Conservation (phyloP, 179 eudicot genomes). For the Spergularia azorica region DNA sequence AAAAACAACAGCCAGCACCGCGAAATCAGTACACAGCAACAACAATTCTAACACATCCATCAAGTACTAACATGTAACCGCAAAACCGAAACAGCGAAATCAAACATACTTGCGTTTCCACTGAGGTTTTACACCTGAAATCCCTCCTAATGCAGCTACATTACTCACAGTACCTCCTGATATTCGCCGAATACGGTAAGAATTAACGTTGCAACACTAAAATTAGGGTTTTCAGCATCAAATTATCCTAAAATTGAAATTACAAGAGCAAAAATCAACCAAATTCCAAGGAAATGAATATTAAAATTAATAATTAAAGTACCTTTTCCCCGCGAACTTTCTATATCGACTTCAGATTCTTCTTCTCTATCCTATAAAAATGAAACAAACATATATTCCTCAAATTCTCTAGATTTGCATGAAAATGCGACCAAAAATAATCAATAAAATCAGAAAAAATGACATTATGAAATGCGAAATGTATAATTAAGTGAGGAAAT, state of each 20-base stretch:
- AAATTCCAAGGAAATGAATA: background rate
- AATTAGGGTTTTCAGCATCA: background rate
- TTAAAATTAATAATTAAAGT: background rate
- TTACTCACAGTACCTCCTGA: conserved; percentile 34
- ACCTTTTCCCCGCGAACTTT: conserved; percentile 4
- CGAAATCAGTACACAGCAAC: conserved; percentile 4
- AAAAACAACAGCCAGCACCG: background rate
- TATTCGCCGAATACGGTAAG: conserved; percentile 3
- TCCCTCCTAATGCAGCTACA: conserved; percentile 39
- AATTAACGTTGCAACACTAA: background rate
- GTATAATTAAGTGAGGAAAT: no score
- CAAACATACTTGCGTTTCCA: conserved; percentile 89
- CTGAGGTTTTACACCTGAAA: conserved; percentile 51
- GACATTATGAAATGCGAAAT: no score
- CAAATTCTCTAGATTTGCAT: background rate
- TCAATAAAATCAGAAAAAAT: no score
- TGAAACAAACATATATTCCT: background rate
- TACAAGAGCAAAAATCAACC: background rate
- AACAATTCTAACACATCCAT: background rate
- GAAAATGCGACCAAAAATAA: background rate
- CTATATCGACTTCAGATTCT: background rate
- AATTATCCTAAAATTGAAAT: background rate
- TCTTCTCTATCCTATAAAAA: conserved; percentile 9
- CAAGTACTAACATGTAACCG: background rate
- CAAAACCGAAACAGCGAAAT: background rate